Base-by-base conservation (phyloP, 495 filamentous ascomycete genomes). In the Xylaria nigripes region DNA sequence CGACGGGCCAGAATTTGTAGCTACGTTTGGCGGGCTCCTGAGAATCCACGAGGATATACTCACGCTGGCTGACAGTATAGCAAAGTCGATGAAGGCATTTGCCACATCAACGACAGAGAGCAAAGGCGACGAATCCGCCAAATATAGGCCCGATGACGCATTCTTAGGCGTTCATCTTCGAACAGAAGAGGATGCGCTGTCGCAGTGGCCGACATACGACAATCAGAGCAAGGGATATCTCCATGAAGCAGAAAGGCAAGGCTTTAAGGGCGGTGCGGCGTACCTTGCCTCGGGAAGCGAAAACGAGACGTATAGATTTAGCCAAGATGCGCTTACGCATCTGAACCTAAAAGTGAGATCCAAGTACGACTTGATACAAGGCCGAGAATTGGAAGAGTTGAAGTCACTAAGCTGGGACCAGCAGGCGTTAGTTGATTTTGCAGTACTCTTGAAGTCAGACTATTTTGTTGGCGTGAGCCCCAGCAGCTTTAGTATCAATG, bases 401-500 rank as follows among this genome's bases (percentile, higher is more conserved):
- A 60, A 65, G 45, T 55, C 57, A 22, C 50, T 75, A 5, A 73
- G 65, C 21, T 75, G 72, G 72, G 72, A 75, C 56, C 72, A 74
- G 59, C 68, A 74, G 48, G 72, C 68, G 2, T 61, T 75, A 0
- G 57, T 75, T 0, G 72, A 75, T 51, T 75, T 71, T 41, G 57
- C 66, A 6, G 67, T 72, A 3, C 54, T 76, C 16, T 49, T 73
- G 25, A 60, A 68, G 22, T 63, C 61, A 18, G 65, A 73, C 36
- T 70, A 73, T 45, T 74, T 76, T 51, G 42, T 72, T 0, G 71
- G 71, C 0, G 68, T 74, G 27, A 74, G 67, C 29, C 72, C 71
- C 0, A 74, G 72, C 49, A 74, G 71, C 10, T 75, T 75, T 32
- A 73, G 72, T 48, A 65, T 75, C 48, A 74, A 70, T 25, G 69